Percentiles rank a stretch among this genome's conserved stretches.
These are phyloP conservation scores for Erodium maritimum DNA, from an alignment of 345 rosid species.

Conservation along the genomic window DNA sequence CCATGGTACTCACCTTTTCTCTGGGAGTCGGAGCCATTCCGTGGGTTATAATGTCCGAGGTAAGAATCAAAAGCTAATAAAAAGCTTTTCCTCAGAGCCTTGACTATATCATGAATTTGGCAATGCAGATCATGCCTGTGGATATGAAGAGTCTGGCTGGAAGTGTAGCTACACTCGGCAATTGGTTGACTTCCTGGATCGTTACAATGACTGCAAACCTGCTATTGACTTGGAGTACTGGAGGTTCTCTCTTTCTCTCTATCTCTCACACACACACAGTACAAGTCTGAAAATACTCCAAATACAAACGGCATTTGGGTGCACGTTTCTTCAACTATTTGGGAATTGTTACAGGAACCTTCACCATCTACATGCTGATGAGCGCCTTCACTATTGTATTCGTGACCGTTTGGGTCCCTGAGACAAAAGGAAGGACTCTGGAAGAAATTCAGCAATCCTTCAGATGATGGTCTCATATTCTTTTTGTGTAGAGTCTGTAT, in stretches of 20 bases:
- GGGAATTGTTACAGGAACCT: conserved; percentile 16
- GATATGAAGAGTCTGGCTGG: conserved; percentile 39
- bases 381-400: conserved; percentile 24
- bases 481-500: too few relatives aligned
- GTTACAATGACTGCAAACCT: conserved; percentile 40
- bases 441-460: conserved; percentile 41
- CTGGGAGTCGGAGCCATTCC: conserved; percentile 93
- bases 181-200: conserved; percentile 23
- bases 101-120: neutral
- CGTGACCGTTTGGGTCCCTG: conserved; percentile 25
- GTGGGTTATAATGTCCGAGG: conserved; percentile 99
- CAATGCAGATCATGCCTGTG: conserved; percentile 66
- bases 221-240: conserved; percentile 32
- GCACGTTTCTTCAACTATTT: too few relatives aligned
- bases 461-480: conserved; percentile 16
- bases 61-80: conserved; percentile 10
- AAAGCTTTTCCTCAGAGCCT: neutral
- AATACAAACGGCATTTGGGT: too few relatives aligned
- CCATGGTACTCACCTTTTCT: conserved; percentile 65
- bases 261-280: too few relatives aligned
- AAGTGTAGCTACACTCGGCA: conserved; percentile 33
- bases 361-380: conserved; percentile 25
- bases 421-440: conserved; percentile 36
- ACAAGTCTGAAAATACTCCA: too few relatives aligned
- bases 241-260: conserved; percentile 23